Evolutionary conservation across 208 protist genomes (phyloP).

Genomic region (Acanthamoeba sp.): DNA sequence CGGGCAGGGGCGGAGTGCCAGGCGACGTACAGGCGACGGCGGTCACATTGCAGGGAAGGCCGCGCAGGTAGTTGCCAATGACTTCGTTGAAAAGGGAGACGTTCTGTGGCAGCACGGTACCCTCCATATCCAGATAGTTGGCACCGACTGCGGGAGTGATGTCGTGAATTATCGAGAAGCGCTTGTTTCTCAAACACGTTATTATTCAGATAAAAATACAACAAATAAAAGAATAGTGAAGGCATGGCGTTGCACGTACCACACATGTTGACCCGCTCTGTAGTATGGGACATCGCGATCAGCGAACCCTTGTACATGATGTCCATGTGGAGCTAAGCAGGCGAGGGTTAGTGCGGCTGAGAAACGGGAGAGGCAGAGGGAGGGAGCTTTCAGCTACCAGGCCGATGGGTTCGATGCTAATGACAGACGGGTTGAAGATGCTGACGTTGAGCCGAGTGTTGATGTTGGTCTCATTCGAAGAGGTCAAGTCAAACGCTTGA

Average conservation of each 20-base stretch:
- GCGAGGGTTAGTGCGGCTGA: neutral
- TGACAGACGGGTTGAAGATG: conserved; percentile 47
- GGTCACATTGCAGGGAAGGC: neutral
- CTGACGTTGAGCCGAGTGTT: neutral
- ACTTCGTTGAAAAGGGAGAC: conserved; percentile 20
- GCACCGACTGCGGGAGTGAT: neutral
- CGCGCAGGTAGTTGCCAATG: conserved; percentile 24
- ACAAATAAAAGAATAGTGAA: neutral
- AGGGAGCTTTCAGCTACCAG: neutral
- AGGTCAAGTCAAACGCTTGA: conserved; percentile 24
- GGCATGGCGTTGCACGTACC: neutral
- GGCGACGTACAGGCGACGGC: neutral
- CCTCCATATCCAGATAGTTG: neutral
- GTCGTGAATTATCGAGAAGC: too few relatives aligned
- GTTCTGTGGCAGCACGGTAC: conserved; percentile 6
- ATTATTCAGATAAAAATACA: too few relatives aligned
- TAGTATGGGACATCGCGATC: neutral
- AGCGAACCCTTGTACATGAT: conserved; percentile 15
- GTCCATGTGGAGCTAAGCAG: conserved; percentile 8
- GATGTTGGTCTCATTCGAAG: conserved; percentile 62
- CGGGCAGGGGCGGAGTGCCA: neutral
- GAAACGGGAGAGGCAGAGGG: neutral
- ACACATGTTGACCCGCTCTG: neutral
- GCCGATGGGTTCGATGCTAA: conserved; percentile 33
- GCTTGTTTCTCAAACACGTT: too few relatives aligned